Evolutionary conservation across 768 basidiomycete genomes (phyloP).

Genomic region (Leccinum barrowsii): DNA sequence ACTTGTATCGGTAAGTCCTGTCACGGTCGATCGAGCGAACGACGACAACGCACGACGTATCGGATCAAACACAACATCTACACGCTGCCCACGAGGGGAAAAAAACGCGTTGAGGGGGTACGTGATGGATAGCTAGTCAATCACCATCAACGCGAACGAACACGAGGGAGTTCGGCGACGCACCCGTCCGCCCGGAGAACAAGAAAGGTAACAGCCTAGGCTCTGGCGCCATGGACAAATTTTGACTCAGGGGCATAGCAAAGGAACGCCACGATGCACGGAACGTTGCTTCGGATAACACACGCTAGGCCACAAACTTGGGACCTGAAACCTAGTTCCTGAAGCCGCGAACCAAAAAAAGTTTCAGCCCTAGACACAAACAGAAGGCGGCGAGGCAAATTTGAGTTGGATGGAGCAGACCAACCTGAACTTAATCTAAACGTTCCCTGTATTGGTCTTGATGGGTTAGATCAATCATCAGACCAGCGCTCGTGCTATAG

Average conservation of each 20-base stretch:
- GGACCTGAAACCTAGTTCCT: neutral
- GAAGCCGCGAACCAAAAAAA: neutral
- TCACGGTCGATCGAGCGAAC: neutral
- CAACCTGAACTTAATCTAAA: neutral
- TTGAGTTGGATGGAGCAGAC: neutral
- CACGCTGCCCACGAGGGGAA: neutral
- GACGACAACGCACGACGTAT: neutral
- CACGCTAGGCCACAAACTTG: neutral
- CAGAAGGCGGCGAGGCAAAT: conserved; percentile 1
- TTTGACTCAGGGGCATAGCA: neutral
- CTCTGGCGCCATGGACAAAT: neutral
- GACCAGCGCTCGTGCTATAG: neutral
- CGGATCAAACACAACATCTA: neutral
- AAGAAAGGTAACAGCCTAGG: neutral
- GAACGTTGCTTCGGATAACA: neutral
- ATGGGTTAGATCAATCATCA: neutral
- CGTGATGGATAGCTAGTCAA: neutral
- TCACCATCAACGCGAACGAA: neutral
- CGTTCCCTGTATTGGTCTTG: neutral
- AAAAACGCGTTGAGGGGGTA: neutral
- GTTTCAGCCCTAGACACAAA: neutral
- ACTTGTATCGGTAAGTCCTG: neutral
- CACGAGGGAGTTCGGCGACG: neutral
- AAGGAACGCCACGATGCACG: conserved; percentile 10
- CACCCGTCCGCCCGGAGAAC: neutral